phyloP scores from a whole-genome alignment of 139 green algal genomes.

The Chlamydomonas applanata region DNA sequence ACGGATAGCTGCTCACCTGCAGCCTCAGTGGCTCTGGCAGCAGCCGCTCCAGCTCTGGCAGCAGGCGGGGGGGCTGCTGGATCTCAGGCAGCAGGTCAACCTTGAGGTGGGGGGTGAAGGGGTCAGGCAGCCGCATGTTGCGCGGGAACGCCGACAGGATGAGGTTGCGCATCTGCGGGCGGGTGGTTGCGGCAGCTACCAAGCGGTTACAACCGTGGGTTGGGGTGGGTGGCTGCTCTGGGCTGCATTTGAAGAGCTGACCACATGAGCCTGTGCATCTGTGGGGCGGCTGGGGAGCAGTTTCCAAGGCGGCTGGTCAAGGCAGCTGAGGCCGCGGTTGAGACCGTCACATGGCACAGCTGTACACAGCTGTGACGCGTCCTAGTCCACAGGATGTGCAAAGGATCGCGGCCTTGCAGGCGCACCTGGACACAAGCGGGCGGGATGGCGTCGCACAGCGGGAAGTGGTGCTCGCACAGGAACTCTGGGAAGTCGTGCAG shows the following conservation, averaged over 20 bases:
- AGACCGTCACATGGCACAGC: too few relatives aligned
- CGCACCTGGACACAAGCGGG: conserved; percentile 83
- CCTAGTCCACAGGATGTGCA: too few relatives aligned
- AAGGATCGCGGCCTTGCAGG: too few relatives aligned
- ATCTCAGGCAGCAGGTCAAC: conserved; percentile 95
- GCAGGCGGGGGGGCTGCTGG: conserved; percentile 67
- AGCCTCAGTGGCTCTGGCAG: conserved; percentile 62
- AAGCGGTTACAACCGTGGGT: too few relatives aligned
- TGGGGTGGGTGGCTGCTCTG: too few relatives aligned
- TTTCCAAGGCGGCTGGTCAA: too few relatives aligned
- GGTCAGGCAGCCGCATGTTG: conserved; percentile 96
- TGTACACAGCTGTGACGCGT: too few relatives aligned
- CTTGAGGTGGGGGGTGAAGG: conserved; percentile 98
- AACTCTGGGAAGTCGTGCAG: conserved; percentile 99
- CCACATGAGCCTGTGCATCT: too few relatives aligned
- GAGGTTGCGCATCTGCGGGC: conserved; percentile 98
- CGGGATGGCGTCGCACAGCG: conserved; percentile 93
- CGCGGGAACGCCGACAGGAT: conserved; percentile 95
- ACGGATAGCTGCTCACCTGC: conserved; percentile 64
- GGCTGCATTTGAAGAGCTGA: too few relatives aligned
- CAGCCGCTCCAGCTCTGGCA: conserved; percentile 60
- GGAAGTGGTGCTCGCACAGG: conserved; percentile 95
- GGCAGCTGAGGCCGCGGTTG: too few relatives aligned
- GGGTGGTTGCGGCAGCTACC: too few relatives aligned
- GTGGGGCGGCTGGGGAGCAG: background rate